Evolutionary conservation across 192 early-diverging fungal species (phyloP).

Genomic region (Umbelopsis vinacea): DNA sequence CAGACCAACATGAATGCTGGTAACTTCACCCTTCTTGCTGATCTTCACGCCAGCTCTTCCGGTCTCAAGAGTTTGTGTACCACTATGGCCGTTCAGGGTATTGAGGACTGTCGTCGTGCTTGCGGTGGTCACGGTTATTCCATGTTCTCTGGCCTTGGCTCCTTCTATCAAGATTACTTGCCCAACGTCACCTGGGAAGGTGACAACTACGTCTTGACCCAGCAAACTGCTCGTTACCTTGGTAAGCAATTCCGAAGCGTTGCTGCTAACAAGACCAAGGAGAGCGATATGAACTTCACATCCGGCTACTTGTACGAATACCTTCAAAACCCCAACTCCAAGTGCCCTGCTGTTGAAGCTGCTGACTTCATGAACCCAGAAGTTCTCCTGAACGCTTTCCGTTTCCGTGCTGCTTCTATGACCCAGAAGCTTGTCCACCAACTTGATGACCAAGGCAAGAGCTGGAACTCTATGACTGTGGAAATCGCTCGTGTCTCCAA

Average conservation of each 20-base stretch:
- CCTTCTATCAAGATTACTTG: constrained; percentile 69
- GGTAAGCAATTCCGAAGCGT: constrained; percentile 69
- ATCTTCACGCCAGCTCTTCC: constrained; percentile 74
- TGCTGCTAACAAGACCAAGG: constrained; percentile 49
- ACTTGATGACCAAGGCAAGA: constrained; percentile 62
- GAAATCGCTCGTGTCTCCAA: constrained; percentile 74
- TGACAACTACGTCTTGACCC: constrained; percentile 85
- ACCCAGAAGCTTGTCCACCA: constrained; percentile 63
- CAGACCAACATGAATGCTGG: constrained; percentile 57
- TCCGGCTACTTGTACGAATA: constrained; percentile 51
- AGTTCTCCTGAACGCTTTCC: constrained; percentile 70
- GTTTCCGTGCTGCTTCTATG: constrained; percentile 73
- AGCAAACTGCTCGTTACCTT: constrained; percentile 84
- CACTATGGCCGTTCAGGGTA: constrained; percentile 65
- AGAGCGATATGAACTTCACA: constrained; percentile 51
- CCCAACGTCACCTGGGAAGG: constrained; percentile 85
- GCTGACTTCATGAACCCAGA: constrained; percentile 62
- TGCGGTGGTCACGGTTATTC: constrained; percentile 84
- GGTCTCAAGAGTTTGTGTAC: constrained; percentile 80
- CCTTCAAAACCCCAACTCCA: constrained; percentile 60
- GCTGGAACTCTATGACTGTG: constrained; percentile 79
- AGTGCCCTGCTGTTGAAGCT: constrained; percentile 57
- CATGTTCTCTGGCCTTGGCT: constrained; percentile 70
- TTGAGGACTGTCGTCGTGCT: constrained; percentile 75
- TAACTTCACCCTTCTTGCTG: constrained; percentile 70